These are phyloP conservation scores for Vitis cinerea DNA, from an alignment of 164 flowering plant genomes.

Conservation along the genomic window DNA sequence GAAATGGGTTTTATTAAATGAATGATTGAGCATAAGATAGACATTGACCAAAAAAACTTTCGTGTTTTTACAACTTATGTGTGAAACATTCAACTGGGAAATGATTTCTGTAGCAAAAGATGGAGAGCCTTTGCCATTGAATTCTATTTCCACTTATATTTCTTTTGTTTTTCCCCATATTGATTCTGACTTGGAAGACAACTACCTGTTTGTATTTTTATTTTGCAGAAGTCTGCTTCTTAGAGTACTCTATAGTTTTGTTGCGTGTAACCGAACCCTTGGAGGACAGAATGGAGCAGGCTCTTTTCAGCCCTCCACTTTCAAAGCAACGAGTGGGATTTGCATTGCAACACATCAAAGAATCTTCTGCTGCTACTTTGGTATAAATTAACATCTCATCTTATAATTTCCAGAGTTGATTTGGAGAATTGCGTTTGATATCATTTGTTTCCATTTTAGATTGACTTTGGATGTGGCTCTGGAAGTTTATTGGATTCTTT, in stretches of 20 bases:
- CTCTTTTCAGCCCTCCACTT: slow-evolving; percentile 89
- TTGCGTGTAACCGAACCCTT: slow-evolving; percentile 71
- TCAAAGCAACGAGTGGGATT: slow-evolving; percentile 94
- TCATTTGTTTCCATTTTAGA: slow-evolving; percentile 33
- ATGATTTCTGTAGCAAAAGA: neutral
- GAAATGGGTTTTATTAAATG: too few species aligned
- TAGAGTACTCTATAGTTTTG: slow-evolving; percentile 67
- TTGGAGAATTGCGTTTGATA: slow-evolving; percentile 1
- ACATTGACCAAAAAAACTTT: neutral
- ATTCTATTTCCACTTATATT: neutral
- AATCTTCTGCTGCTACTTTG: slow-evolving; percentile 71
- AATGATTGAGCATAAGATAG: too few species aligned
- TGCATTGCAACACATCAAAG: slow-evolving; percentile 69
- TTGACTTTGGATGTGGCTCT: slow-evolving; percentile 97
- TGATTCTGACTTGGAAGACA: neutral
- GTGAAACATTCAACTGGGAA: neutral
- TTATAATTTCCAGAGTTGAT: neutral
- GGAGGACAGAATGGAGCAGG: slow-evolving; percentile 97
- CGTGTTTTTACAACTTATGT: neutral
- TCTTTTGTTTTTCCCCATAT: neutral
- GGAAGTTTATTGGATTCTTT: slow-evolving; percentile 83
- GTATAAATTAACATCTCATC: slow-evolving; percentile 30
- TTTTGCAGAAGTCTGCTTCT: slow-evolving; percentile 51
- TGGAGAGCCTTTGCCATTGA: neutral
- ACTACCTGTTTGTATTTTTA: neutral